These are phyloP conservation scores for Orbilia ellipsospora DNA, from an alignment of 2,329 filamentous ascomycete species.

Conservation along the genomic window DNA sequence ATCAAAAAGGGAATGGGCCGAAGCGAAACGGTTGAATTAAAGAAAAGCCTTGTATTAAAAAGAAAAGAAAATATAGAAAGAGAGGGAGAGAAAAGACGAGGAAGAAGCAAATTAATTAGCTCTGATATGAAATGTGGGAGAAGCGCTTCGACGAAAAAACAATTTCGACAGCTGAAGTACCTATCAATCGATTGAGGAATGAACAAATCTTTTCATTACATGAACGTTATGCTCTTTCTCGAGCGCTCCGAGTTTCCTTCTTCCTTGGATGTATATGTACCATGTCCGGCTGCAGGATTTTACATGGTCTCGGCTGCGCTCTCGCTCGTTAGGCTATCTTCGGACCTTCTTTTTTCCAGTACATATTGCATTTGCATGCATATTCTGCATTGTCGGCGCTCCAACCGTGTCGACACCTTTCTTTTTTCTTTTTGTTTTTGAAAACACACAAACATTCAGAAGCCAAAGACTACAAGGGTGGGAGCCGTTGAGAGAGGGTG, in stretches of 20 bases:
- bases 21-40: constrained; percentile 36
- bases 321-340: constrained; percentile 55
- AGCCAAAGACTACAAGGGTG: constrained; percentile 1
- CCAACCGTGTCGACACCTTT: constrained; percentile 18
- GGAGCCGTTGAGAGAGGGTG: not conserved
- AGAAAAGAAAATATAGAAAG: constrained; percentile 12
- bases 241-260: constrained; percentile 30
- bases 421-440: constrained; percentile 8
- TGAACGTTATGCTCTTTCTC: not conserved
- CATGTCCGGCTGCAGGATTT: constrained; percentile 35
- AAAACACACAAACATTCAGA: constrained; percentile 31
- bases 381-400: constrained; percentile 37
- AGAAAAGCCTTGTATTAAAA: constrained; percentile 26
- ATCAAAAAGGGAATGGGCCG: constrained; percentile 40
- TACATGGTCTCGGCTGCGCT: constrained; percentile 50
- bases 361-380: constrained; percentile 51
- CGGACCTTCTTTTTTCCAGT: constrained; percentile 56
- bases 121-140: constrained; percentile 7
- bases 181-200: constrained; percentile 17
- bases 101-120: not conserved
- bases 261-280: constrained; percentile 44
- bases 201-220: constrained; percentile 10
- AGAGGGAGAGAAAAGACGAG: constrained; percentile 7
- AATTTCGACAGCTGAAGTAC: constrained; percentile 12
- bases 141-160: constrained; percentile 26